Conservation (phyloP, 495 filamentous ascomycete genomes). For the Xylaria scruposa region DNA sequence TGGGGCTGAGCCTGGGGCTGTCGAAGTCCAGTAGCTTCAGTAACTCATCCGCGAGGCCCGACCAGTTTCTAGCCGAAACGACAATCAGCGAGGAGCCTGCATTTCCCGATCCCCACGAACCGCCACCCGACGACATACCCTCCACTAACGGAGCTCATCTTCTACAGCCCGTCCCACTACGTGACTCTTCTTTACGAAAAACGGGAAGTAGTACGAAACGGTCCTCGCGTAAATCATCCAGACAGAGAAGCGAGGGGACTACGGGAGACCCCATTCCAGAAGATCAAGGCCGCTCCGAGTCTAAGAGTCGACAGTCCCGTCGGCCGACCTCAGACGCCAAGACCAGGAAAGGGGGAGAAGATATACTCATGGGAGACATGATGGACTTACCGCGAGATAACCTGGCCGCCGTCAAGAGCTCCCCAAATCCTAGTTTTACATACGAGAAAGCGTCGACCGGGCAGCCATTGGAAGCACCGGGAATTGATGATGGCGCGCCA, state of each 20-base stretch:
- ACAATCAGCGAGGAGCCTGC: constrained; percentile 59
- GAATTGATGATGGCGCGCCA: constrained; percentile 69
- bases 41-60: constrained; percentile 45
- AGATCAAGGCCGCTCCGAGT: constrained; percentile 32
- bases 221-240: constrained; percentile 46
- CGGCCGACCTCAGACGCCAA: constrained; percentile 31
- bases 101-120: constrained; percentile 30
- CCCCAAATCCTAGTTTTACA: constrained; percentile 31
- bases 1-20: constrained; percentile 19
- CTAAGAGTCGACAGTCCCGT: constrained; percentile 36
- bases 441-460: constrained; percentile 35
- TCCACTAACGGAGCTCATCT: constrained; percentile 30
- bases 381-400: constrained; percentile 30
- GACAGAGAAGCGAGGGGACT: constrained; percentile 45
- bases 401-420: constrained; percentile 19
- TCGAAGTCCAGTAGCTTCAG: constrained; percentile 40
- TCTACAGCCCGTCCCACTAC: constrained; percentile 63
- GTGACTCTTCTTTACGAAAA: constrained; percentile 73
- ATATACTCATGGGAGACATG: constrained; percentile 35
- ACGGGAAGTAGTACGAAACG: constrained; percentile 49
- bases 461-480: constrained; percentile 38
- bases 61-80: constrained; percentile 58
- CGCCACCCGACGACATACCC: constrained; percentile 29
- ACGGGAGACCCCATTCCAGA: constrained; percentile 44
- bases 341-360: constrained; percentile 32